A percentile compares a stretch with the other conserved stretches of the same genome.
Conservation (phyloP, 177 flowering plant genomes). For the Telopea speciosissima region DNA sequence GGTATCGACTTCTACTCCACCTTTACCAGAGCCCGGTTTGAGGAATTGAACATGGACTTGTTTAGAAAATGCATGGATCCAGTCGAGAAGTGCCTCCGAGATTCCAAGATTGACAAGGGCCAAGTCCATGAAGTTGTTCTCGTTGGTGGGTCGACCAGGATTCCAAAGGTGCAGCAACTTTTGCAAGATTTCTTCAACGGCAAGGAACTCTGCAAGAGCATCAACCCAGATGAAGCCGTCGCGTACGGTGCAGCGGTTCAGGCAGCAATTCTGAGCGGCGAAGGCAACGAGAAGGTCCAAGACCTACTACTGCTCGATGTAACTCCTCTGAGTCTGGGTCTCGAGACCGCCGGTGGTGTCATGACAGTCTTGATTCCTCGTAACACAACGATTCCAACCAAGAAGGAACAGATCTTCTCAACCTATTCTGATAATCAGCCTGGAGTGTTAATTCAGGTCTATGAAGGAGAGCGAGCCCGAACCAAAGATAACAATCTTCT, state of each 20-base stretch:
- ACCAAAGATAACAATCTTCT: constrained; percentile 23
- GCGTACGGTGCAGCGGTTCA: constrained; percentile 43
- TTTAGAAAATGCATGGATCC: constrained; percentile 16
- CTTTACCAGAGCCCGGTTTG: constrained; percentile 30
- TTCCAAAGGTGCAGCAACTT: constrained; percentile 11
- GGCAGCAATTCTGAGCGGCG: constrained; percentile 21
- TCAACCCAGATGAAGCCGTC: constrained; percentile 26
- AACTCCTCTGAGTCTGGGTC: constrained; percentile 29
- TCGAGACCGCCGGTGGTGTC: constrained; percentile 36
- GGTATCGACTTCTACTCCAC: constrained; percentile 33
- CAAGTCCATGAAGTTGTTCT: constrained; percentile 30
- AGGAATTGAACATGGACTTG: constrained; percentile 32
- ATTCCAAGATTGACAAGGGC: constrained; percentile 31
- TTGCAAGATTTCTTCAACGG: too few species aligned
- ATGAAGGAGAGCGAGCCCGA: constrained; percentile 31
- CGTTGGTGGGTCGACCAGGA: constrained; percentile 36
- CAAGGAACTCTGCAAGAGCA: constrained; percentile 31
- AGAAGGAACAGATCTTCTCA: constrained; percentile 34
- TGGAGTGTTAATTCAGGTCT: constrained; percentile 33
- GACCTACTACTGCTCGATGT: constrained; percentile 32
- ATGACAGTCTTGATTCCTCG: constrained; percentile 34
- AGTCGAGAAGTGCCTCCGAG: constrained; percentile 28
- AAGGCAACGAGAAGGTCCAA: constrained; percentile 33
- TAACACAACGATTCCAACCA: constrained; percentile 34
- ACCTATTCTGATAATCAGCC: constrained; percentile 36